Evolutionary conservation across 1,139 yeast genomes (phyloP), one percentile per base, ranked within the genome.

Genomic region (Scheffersomyces lignicola): DNA sequence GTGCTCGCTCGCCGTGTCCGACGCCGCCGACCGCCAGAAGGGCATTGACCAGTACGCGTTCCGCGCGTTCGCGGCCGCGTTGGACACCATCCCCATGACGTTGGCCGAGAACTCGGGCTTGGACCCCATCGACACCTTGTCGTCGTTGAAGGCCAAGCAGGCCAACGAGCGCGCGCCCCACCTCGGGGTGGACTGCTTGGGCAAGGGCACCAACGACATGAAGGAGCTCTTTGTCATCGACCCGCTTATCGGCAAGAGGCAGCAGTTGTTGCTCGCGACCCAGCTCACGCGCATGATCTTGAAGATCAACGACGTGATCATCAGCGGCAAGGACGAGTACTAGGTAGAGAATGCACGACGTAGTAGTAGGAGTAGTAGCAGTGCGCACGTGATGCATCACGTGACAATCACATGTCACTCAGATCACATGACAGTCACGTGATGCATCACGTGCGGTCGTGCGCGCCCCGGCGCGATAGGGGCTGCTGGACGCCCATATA

Each of bases 31-130:
- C 60, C 80, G 78, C 55, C 95, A 87, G 62, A 82, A 80, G 52
- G 97, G 97, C 40, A 90, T 92, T 48, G 97, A 90, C 56, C 99
- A 92, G 67, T 92, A 92, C 60, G 97, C 97, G 1, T 89, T 92
- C 78, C 80, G 97, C 56, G 96, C 97, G 1, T 94, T 92, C 60
- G 76, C 97, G 6, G 75, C 76, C 44, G 98, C 98, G 11, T 70
- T 92, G 54, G 99, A 92, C 58, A 78, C 82, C 33, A 83, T 92
- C 42, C 97, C 97, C 43, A 83, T 89, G 84, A 85, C 96, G 5
- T 74, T 94, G 51, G 97, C 97, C 28, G 97, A 89, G 64, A 92
- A 92, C 65, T 89, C 97, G 11, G 99, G 98, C 44, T 73, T 90
- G 54, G 86, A 88, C 49, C 94, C 97, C 38, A 90, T 94, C 50